Evolutionary conservation across 495 filamentous ascomycete genomes (phyloP).

Genomic region (Penicillium taxi): DNA sequence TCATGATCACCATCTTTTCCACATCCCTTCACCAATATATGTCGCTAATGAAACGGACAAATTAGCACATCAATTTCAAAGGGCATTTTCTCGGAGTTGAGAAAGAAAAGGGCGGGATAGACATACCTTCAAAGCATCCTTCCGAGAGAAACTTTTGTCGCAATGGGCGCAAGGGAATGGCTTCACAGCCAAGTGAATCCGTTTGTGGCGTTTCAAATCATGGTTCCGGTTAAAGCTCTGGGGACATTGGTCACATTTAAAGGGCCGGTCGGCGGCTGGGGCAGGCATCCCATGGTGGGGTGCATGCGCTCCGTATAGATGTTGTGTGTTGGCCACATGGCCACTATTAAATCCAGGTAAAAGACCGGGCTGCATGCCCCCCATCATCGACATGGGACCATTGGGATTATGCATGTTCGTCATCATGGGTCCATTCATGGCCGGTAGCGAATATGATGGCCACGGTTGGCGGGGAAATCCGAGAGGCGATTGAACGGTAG

Average conservation of each 20-base stretch:
- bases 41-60: slow-evolving; percentile 51
- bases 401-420: slow-evolving; percentile 69
- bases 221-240: slow-evolving; percentile 96
- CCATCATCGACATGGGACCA: slow-evolving; percentile 59
- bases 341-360: slow-evolving; percentile 50
- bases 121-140: slow-evolving; percentile 91
- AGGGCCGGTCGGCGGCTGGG: slow-evolving; percentile 70
- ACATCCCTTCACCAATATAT: slow-evolving; percentile 90
- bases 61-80: slow-evolving; percentile 2
- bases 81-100: slow-evolving; percentile 7
- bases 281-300: slow-evolving; percentile 35
- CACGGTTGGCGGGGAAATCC: slow-evolving; percentile 44
- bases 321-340: slow-evolving; percentile 47
- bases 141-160: slow-evolving; percentile 94
- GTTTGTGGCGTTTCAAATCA: slow-evolving; percentile 90
- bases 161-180: slow-evolving; percentile 88
- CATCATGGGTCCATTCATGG: slow-evolving; percentile 63
- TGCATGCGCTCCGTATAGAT: slow-evolving; percentile 45
- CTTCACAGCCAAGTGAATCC: slow-evolving; percentile 92
- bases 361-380: slow-evolving; percentile 47
- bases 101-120: slow-evolving; percentile 4
- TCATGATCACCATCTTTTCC: slow-evolving; percentile 45
- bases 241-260: slow-evolving; percentile 87
- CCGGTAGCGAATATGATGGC: slow-evolving; percentile 49
- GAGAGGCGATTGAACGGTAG: slow-evolving; percentile 42